Evolutionary conservation across 345 rosid species (phyloP).

Genomic region (Firmiana major): DNA sequence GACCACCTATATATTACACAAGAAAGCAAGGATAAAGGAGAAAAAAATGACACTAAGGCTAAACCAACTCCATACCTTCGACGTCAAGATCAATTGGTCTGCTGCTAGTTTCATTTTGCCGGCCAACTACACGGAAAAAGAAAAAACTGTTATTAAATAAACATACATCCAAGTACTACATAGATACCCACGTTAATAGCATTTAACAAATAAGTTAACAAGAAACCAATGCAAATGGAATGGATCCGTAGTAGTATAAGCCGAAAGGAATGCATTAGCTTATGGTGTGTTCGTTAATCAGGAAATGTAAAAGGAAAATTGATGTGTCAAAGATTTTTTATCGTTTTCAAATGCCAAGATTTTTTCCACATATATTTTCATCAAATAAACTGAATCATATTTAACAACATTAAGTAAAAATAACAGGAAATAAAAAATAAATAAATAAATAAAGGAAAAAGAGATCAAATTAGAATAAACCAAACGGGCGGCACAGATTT

Average conservation of each 20-base stretch:
- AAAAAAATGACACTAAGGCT: not conserved
- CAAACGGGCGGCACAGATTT: not conserved
- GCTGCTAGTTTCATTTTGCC: slow-evolving; percentile 5
- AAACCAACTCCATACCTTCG: slow-evolving; percentile 2
- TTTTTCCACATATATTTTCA: not conserved
- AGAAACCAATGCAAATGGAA: not conserved
- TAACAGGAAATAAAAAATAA: not conserved
- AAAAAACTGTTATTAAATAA: not conserved
- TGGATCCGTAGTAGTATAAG: not conserved
- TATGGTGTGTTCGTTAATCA: not conserved
- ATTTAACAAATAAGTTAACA: not conserved
- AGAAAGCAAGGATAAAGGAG: slow-evolving; percentile 4
- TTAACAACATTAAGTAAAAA: not conserved
- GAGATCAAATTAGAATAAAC: not conserved
- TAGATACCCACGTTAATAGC: not conserved
- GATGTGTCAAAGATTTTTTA: not conserved
- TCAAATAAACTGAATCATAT: not conserved
- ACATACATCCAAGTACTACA: not conserved
- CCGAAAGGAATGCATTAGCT: not conserved
- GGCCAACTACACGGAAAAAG: slow-evolving; percentile 19
- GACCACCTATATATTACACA: not conserved
- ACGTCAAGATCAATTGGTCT: slow-evolving; percentile 20
- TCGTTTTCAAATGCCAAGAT: not conserved
- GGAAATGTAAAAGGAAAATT: not conserved
- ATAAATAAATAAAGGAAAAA: not conserved